Base-by-base conservation (phyloP, 129 eudicot genomes). In the Silybum marianum region DNA sequence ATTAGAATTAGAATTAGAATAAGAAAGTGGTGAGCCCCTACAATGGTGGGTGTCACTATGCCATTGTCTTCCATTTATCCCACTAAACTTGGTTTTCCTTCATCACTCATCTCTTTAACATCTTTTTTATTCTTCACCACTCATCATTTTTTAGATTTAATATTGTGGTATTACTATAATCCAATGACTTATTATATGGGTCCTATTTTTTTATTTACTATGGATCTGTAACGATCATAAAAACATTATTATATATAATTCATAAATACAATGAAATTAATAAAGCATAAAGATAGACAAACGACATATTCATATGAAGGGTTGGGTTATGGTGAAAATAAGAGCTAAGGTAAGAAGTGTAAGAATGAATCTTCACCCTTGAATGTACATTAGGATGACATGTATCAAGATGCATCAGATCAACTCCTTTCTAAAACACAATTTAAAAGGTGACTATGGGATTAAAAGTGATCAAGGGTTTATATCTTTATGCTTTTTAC, bases 41-140 rank as follows among this genome's bases (percentile, higher is more conserved):
- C 82, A n/a, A 38, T 60, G 82, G 74, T 83, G 82, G 46, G 75
- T 77, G 86, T 71, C 86, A 72, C 68, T 77, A 77, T 76, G 82
- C 42, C 86, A 77, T 71, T 72, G 63, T 83, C 82, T 71, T 74
- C 69, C 78, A 77, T 77, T 60, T 62, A 62, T 62, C 73, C 78
- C 82, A 83, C 82, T 77, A 77, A 77, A 60, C 86, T 62, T 83
- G 78, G 54, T 77, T 83, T 83, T 83, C 82, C 72, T 83, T 83
- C 78, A 71, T 83, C 78, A 69, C 44, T 58, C n/a, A 72, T 72
- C 9, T 36, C 26, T 19, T 8, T 69, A 71, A 58, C 42, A 51
- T 28, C 18, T 80, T n/a, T 14, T 12, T 14, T 51, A 8, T 0
- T 36, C 39, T 66, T 76, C 71, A 23, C 21, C 66, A 42, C 28